phyloP scores from a whole-genome alignment of 192 early-diverging fungal species.

The Coemansia sp. region DNA sequence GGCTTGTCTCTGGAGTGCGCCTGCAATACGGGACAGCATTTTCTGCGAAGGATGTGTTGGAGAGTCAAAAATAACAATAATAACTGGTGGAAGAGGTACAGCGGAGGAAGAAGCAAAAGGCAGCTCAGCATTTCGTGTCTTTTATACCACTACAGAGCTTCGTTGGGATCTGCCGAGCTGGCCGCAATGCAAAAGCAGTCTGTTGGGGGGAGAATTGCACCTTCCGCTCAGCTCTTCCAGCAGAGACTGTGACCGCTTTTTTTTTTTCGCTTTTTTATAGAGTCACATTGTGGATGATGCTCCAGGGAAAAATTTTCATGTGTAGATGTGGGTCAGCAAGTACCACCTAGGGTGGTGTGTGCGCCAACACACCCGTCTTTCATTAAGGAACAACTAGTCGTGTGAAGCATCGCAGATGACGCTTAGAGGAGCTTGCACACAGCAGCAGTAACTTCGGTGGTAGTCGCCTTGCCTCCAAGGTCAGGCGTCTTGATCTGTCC shows the following conservation, averaged over 20 bases:
- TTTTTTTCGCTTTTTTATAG: no score
- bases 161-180: no score
- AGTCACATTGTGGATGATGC: not conserved
- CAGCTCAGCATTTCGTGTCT: no score
- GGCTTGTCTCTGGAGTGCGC: constrained; percentile 30
- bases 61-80: not conserved
- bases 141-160: no score
- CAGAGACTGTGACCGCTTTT: not conserved
- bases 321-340: not conserved
- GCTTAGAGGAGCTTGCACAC: constrained; percentile 68
- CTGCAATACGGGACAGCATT: constrained; percentile 43
- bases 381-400: not conserved
- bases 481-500: constrained; percentile 77
- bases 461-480: constrained; percentile 83
- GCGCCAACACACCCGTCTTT: not conserved
- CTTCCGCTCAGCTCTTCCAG: not conserved
- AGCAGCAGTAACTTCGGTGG: constrained; percentile 77
- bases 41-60: not conserved
- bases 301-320: not conserved
- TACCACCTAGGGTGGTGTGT: not conserved
- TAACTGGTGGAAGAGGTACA: not conserved
- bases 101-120: not conserved
- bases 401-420: not conserved
- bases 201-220: not conserved
- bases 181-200: no score